A percentile compares a stretch with the other conserved stretches of the same genome.
These are phyloP conservation scores for Saksenaea vasiformis DNA, from an alignment of 371 early-diverging fungal species.

Conservation along the genomic window DNA sequence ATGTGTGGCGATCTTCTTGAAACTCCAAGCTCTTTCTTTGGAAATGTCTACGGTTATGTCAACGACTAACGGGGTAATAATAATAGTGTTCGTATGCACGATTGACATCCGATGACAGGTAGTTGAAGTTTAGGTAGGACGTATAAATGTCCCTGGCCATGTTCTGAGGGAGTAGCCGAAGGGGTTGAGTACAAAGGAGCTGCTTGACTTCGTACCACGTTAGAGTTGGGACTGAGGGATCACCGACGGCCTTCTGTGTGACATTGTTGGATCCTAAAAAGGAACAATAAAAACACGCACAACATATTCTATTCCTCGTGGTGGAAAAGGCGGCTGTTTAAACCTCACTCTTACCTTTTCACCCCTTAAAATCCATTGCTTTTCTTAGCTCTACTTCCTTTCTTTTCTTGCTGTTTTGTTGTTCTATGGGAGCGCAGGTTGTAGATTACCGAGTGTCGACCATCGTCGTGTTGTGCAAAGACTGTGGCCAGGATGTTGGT, in stretches of 20 bases:
- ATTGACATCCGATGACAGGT: no score
- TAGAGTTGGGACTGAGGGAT: background rate
- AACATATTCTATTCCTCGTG: background rate
- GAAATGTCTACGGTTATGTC: no score
- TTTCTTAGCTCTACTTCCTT: slow-evolving; percentile 11
- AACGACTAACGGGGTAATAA: no score
- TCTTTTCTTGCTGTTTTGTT: slow-evolving; percentile 8
- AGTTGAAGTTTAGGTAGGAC: no score
- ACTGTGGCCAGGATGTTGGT: slow-evolving; percentile 72
- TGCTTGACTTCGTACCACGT: background rate
- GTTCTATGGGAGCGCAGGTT: slow-evolving; percentile 44
- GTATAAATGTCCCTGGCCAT: no score
- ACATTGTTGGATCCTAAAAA: slow-evolving; percentile 2
- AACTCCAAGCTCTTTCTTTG: no score
- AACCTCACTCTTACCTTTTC: background rate
- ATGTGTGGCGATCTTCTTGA: no score
- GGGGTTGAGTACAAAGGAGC: no score
- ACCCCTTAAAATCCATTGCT: background rate
- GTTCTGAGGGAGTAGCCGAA: no score
- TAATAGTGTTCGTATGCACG: no score
- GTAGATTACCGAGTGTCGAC: slow-evolving; percentile 70
- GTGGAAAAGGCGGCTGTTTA: background rate
- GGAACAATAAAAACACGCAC: background rate
- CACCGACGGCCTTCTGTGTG: background rate
- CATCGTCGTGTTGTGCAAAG: slow-evolving; percentile 65